These are phyloP conservation scores for Leucocoprinus sp. DNA, from an alignment of 768 basidiomycete species.

Conservation along the genomic window DNA sequence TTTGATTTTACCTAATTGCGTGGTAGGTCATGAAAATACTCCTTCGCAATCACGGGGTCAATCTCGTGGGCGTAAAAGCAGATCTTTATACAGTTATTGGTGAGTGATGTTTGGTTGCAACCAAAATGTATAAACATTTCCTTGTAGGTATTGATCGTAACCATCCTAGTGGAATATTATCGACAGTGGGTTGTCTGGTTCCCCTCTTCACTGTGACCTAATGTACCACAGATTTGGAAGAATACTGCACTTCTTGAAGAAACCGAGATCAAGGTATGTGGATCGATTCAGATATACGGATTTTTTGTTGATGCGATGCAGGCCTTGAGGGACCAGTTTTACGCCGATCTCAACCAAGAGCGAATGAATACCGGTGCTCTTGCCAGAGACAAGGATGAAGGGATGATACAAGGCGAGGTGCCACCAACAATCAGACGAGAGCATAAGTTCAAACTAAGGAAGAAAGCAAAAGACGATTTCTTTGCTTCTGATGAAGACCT, in stretches of 20 bases:
- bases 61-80: constrained; percentile 62
- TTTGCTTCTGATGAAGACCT: constrained; percentile 42
- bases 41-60: constrained; percentile 55
- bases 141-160: constrained; percentile 62
- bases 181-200: constrained; percentile 41
- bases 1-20: not conserved
- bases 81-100: constrained; percentile 60
- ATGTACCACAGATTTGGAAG: constrained; percentile 52
- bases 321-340: constrained; percentile 59
- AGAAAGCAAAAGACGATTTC: constrained; percentile 41
- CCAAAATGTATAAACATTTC: not conserved
- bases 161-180: constrained; percentile 62
- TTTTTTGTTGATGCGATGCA: constrained; percentile 18
- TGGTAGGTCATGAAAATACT: constrained; percentile 61
- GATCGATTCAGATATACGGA: not conserved
- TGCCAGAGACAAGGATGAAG: constrained; percentile 1
- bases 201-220: not conserved
- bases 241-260: constrained; percentile 50
- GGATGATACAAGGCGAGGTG: not conserved
- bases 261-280: constrained; percentile 49
- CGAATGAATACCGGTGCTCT: not conserved
- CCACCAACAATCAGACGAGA: constrained; percentile 25
- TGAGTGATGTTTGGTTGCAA: constrained; percentile 16
- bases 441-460: constrained; percentile 38
- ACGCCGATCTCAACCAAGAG: constrained; percentile 34